phyloP scores from a whole-genome alignment of 2,329 filamentous ascomycete genomes.

The Torrubiella hemipterigena region DNA sequence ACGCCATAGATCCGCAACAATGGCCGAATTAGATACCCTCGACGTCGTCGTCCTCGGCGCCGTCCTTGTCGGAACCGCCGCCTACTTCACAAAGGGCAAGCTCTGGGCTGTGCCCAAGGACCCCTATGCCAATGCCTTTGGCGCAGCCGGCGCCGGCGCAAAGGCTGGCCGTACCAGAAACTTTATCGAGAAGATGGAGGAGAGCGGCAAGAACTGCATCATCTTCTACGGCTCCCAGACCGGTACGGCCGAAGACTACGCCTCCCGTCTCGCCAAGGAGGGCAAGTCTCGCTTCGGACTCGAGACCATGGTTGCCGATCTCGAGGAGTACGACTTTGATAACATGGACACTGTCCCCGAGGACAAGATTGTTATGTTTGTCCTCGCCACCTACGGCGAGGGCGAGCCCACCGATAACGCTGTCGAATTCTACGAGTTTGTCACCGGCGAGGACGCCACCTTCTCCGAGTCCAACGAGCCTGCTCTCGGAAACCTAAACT shows the following conservation, averaged over 20 bases:
- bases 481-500: conserved; percentile 74
- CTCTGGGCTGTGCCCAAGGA: conserved; percentile 85
- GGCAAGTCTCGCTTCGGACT: conserved; percentile 91
- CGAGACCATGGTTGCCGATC: conserved; percentile 95
- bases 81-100: conserved; percentile 96
- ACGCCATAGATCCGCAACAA: conserved; percentile 28
- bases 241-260: conserved; percentile 96
- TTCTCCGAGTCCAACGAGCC: conserved; percentile 68
- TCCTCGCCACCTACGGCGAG: conserved; percentile 94
- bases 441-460: conserved; percentile 66
- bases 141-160: conserved; percentile 53
- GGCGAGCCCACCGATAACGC: conserved; percentile 98
- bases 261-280: conserved; percentile 90
- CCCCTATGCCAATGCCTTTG: conserved; percentile 68
- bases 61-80: conserved; percentile 75
- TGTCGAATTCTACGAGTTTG: conserved; percentile 97
- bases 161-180: conserved; percentile 82
- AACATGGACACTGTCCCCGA: conserved; percentile 79
- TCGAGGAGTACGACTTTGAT: conserved; percentile 96
- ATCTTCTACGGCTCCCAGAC: conserved; percentile 99
- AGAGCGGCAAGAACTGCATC: conserved; percentile 91
- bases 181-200: conserved; percentile 91
- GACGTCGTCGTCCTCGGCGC: conserved; percentile 83
- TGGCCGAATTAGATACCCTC: conserved; percentile 94
- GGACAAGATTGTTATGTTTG: conserved; percentile 89